Base-by-base conservation (phyloP, 805 yeast genomes). In the Brettanomyces bruxellensis region DNA sequence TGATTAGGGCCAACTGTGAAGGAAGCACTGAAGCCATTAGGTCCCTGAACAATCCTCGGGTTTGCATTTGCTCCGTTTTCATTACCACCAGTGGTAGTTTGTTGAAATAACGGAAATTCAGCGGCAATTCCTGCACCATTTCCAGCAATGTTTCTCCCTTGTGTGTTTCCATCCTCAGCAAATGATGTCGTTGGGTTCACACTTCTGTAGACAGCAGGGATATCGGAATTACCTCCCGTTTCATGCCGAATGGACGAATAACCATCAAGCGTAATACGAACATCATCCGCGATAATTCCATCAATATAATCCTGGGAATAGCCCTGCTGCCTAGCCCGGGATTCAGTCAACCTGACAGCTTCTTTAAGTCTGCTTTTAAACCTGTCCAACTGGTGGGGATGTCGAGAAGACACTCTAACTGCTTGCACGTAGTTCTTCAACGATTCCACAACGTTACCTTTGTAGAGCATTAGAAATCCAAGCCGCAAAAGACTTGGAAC, bases 401-500 rank as follows among this genome's bases (percentile, higher is more conserved):
- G 54, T 5, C 30, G 41, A 3, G 54, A 40, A 37, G 54, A 51
- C 0, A 55, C 47, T 40, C 52, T 46, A 12, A 69, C 57, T 1
- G 72, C 70, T 44, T 54, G 57, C 22, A 62, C 67, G 48, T 71
- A 71, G 25, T 58, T 54, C 46, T 63, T 60, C 11, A 69, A 51
- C 8, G 72, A 57, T n/a, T 59, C 60, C 12, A 60, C 49, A 0
- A 70, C 62, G 43, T 68, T 56, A 3, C 73, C 73, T 47, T 62
- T 55, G 41, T 62, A 60, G 14, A 71, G 46, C 30, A 57, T 56
- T 44, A 64, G 49, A 47, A 63, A 71, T 3, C 61, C 76, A 5
- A 69, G 48, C 44, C 73, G 57, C 23, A 70, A 59, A 54, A 67
- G 60, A 13, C 70, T 67, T n/a, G 70, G 67, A 30, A 69, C 61